A percentile compares a stretch with the other conserved stretches of the same genome.
Conservation (phyloP, 345 rosid species). For the Eucalyptus marginata region DNA sequence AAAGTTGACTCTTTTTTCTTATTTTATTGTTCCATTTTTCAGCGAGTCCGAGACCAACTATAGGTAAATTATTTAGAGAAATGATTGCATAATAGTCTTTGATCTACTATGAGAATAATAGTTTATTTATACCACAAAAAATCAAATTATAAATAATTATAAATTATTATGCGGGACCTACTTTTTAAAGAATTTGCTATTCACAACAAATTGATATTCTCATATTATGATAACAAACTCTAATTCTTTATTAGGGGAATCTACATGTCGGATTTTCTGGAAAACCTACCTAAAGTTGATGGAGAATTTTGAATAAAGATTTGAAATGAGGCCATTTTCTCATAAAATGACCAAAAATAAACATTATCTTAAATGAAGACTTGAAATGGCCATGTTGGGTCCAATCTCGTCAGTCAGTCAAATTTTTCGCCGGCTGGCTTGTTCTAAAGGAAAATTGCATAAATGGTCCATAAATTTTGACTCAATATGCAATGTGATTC, state of each 20-base stretch:
- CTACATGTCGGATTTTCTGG: neutral
- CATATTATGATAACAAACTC: too few species aligned
- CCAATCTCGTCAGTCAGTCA: neutral
- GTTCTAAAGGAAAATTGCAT: neutral
- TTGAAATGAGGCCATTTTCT: neutral
- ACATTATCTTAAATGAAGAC: neutral
- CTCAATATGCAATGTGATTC: too few species aligned
- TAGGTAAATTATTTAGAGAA: neutral
- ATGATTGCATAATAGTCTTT: too few species aligned
- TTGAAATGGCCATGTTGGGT: neutral
- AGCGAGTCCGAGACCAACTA: neutral
- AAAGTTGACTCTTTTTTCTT: neutral
- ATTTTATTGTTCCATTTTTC: neutral
- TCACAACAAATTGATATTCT: too few species aligned
- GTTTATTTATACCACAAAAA: too few species aligned
- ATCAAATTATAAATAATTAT: too few species aligned
- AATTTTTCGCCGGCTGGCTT: neutral
- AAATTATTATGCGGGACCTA: too few species aligned
- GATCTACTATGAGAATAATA: too few species aligned
- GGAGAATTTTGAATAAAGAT: neutral
- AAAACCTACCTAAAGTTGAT: neutral
- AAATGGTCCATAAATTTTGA: too few species aligned
- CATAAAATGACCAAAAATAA: neutral
- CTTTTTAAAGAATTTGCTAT: too few species aligned
- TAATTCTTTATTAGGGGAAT: neutral